A percentile compares a stretch with the other conserved stretches of the same genome.
These are phyloP conservation scores for Dictyostelium citrinum DNA, from an alignment of 78 protist genomes.

Conservation along the genomic window DNA sequence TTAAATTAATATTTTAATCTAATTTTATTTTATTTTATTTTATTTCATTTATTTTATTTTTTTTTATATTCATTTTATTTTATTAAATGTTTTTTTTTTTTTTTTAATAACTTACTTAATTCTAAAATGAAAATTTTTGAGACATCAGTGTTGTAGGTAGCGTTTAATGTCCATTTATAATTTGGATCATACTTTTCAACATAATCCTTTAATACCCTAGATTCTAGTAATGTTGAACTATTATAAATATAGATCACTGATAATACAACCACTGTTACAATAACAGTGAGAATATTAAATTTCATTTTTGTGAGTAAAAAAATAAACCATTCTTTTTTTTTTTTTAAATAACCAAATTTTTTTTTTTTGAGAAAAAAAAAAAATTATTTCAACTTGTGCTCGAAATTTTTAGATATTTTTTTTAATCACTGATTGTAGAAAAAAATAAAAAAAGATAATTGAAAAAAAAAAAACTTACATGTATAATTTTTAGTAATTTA, in stretches of 20 bases:
- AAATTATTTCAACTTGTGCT: neutral
- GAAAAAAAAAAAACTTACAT: too few species aligned
- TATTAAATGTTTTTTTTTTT: neutral
- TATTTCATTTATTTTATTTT: neutral
- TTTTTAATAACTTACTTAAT: neutral
- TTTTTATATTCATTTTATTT: neutral
- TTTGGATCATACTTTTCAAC: slow-evolving; percentile 6
- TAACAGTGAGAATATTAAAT: neutral
- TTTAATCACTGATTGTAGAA: too few species aligned
- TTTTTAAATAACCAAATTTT: too few species aligned
- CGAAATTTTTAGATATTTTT: neutral
- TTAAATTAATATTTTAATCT: neutral
- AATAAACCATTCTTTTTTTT: too few species aligned
- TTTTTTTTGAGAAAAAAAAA: too few species aligned
- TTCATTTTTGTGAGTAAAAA: neutral
- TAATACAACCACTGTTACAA: neutral
- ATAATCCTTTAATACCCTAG: neutral
- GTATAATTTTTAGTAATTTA: too few species aligned
- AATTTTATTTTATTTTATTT: neutral
- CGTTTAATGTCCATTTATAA: neutral
- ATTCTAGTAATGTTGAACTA: neutral
- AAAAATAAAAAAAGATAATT: too few species aligned
- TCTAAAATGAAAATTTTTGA: neutral
- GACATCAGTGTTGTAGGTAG: neutral
- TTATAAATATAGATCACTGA: neutral